Base-by-base conservation (phyloP, 2,329 filamentous ascomycete species). In the Neurospora sp. region DNA sequence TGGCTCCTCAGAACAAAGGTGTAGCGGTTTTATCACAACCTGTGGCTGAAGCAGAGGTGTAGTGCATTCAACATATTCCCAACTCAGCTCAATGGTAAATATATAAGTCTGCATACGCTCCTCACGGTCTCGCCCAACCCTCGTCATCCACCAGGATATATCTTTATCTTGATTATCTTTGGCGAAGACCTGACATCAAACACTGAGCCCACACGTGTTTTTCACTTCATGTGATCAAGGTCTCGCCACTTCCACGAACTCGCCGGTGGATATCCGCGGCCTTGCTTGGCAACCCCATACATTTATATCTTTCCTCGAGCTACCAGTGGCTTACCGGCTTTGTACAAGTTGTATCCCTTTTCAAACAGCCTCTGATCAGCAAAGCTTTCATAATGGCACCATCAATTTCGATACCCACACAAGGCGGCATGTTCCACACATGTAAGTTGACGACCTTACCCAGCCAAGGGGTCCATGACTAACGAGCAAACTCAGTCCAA, bases 391-490 rank as follows among this genome's bases (percentile, higher is more conserved):
- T 62, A 72, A 82, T 83, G 81, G 80, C 82, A 36, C 84, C 83
- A 57, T 80, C 82, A 69, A 82, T 83, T 73, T 79, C 83, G 17
- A 79, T 83, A 75, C 80, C 83, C 71, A 81, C 82, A 36, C 82
- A 84, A 76, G 83, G 82, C 75, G 83, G 83, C 74, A 85, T 85
- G 83, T 85, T 85, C 74, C 83, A 85, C 73, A 85, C 80, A 73
- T 85, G 73, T 70, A 70, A 71, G 72, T 73, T 39, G 33, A 33
- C 65, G 23, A 23, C 17, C 57, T 43, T 57, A 17, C 4, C 23
- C 8, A 28, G 12, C 19, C 28, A 43, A 23, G 12, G 6, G 5
- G 67, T 17, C 23, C n/a, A 4, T 38, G n/a, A n/a, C 15, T n/a
- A 37, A 62, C 68, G 69, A 66, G 70, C 66, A 57, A 36, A 19